Evolutionary conservation across 768 basidiomycete genomes (phyloP).

Genomic region (Tulasnella sp.): DNA sequence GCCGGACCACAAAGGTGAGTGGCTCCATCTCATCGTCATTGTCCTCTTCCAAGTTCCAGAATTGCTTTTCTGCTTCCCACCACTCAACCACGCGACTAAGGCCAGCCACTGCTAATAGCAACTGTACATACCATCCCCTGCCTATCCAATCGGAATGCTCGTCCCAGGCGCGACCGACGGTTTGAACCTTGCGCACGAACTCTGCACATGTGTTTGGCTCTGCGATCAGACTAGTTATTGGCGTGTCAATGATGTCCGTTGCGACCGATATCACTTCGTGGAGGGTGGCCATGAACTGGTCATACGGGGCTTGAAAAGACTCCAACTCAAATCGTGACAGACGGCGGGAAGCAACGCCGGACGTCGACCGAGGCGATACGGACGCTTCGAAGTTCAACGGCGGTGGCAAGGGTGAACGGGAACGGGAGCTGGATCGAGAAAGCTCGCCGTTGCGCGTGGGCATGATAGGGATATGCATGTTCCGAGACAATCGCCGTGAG

Average conservation of each 20-base stretch:
- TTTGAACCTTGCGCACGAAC: conserved; percentile 82
- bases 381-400: not conserved
- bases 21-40: conserved; percentile 87
- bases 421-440: conserved; percentile 91
- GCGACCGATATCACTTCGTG: conserved; percentile 90
- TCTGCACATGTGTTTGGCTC: conserved; percentile 77
- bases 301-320: conserved; percentile 39
- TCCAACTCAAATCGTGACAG: conserved; percentile 64
- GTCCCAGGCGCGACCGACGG: conserved; percentile 91
- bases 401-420: conserved; percentile 79
- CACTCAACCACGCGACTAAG: conserved; percentile 95
- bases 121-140: conserved; percentile 95
- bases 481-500: conserved; percentile 75
- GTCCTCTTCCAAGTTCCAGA: conserved; percentile 94
- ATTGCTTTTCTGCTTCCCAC: conserved; percentile 99
- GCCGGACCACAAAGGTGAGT: conserved; percentile 86
- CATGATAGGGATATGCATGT: conserved; percentile 18
- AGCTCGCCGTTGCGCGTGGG: conserved; percentile 64
- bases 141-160: conserved; percentile 98
- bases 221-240: conserved; percentile 72
- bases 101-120: conserved; percentile 89
- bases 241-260: conserved; percentile 87
- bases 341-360: conserved; percentile 48
- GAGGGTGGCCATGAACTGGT: conserved; percentile 80
- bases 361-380: conserved; percentile 2